These are phyloP conservation scores for Metarhizium guizhouense DNA, from an alignment of 2,329 filamentous ascomycete genomes.

Conservation along the genomic window DNA sequence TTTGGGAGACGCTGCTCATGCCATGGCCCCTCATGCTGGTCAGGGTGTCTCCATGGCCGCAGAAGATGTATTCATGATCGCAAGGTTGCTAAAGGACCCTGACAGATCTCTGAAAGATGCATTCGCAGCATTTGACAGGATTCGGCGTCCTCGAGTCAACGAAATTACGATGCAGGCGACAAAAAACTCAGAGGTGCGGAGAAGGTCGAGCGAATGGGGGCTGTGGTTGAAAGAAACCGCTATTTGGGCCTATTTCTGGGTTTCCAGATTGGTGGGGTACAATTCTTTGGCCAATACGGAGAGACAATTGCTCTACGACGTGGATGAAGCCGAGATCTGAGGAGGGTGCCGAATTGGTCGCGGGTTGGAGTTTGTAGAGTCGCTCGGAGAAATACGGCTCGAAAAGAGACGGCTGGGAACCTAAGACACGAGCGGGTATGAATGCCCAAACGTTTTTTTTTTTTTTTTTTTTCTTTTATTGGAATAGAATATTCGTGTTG, in stretches of 20 bases:
- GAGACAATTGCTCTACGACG: slow-evolving; percentile 2
- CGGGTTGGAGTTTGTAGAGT: not conserved
- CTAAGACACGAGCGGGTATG: too few relatives aligned
- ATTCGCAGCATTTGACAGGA: not conserved
- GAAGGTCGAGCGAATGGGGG: not conserved
- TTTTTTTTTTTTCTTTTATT: too few relatives aligned
- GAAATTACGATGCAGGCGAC: slow-evolving; percentile 2
- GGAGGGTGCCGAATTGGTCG: not conserved
- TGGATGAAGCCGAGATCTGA: slow-evolving; percentile 3
- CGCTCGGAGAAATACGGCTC: too few relatives aligned
- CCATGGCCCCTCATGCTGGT: slow-evolving; percentile 42
- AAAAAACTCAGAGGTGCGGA: not conserved
- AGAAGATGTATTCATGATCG: slow-evolving; percentile 42
- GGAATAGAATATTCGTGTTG: too few relatives aligned
- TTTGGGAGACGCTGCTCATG: slow-evolving; percentile 47
- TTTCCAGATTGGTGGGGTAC: not conserved
- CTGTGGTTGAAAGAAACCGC: slow-evolving; percentile 1
- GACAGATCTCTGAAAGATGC: not conserved
- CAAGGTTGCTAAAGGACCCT: slow-evolving; percentile 24
- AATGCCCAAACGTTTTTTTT: too few relatives aligned
- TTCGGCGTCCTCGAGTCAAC: not conserved
- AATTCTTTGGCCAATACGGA: not conserved
- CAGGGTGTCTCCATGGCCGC: slow-evolving; percentile 48
- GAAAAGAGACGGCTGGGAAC: too few relatives aligned
- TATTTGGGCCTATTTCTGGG: slow-evolving; percentile 3